These are phyloP conservation scores for Russula foetens DNA, from an alignment of 768 basidiomycete genomes.

Conservation along the genomic window DNA sequence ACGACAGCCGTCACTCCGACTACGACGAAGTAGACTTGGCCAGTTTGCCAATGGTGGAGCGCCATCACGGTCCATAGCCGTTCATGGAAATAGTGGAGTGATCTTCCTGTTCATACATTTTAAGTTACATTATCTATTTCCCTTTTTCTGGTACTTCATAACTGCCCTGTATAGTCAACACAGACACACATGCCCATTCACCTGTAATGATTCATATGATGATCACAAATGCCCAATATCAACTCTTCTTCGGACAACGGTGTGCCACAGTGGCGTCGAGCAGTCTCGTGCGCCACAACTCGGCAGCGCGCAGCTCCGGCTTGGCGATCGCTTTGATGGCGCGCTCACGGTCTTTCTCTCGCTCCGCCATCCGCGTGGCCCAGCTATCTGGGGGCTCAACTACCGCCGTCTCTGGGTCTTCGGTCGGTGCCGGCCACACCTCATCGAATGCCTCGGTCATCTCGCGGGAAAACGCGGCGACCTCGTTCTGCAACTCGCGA, in stretches of 20 bases:
- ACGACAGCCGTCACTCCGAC: constrained; percentile 13
- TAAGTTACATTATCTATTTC: not conserved
- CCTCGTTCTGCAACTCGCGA: constrained; percentile 48
- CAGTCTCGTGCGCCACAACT: constrained; percentile 12
- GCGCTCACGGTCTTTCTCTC: constrained; percentile 15
- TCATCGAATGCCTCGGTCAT: constrained; percentile 49
- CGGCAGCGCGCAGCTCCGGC: constrained; percentile 12
- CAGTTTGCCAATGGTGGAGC: constrained; percentile 5
- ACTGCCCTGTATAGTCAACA: not conserved
- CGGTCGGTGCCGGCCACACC: constrained; percentile 48
- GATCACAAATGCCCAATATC: not conserved
- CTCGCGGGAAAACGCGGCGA: constrained; percentile 49
- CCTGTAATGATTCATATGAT: not conserved
- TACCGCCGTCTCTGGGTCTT: constrained; percentile 28
- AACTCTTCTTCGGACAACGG: not conserved
- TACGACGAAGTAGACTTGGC: constrained; percentile 13
- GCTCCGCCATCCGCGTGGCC: constrained; percentile 19
- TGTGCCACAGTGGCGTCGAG: not conserved
- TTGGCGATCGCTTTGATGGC: constrained; percentile 11
- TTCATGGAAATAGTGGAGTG: not conserved
- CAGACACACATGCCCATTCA: not conserved
- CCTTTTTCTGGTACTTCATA: not conserved
- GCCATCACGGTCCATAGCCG: not conserved
- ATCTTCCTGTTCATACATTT: not conserved
- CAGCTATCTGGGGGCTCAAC: constrained; percentile 13